Percentiles rank a stretch among this genome's conserved stretches.
These are phyloP conservation scores for Astrocystis sublimbata DNA, from an alignment of 495 filamentous ascomycete genomes.

Conservation along the genomic window DNA sequence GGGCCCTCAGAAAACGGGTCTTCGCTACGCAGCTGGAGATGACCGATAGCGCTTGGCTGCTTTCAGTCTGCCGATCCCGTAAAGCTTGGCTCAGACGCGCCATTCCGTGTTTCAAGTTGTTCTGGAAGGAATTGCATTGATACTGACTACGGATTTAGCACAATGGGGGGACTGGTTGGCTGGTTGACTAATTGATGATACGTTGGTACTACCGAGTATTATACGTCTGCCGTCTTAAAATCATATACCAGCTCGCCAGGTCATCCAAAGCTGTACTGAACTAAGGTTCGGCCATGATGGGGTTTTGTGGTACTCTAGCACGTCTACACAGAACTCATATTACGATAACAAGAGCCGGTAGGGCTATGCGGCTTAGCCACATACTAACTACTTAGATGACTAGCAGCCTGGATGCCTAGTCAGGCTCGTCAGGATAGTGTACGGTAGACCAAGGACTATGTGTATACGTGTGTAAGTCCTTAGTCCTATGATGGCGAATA, in stretches of 20 bases:
- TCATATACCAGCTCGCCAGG: not conserved
- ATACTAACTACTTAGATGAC: not conserved
- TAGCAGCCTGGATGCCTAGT: too few relatives aligned
- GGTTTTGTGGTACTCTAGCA: not conserved
- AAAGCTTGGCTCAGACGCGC: conserved; percentile 1
- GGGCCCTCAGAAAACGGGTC: not conserved
- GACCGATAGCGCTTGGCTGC: conserved; percentile 2
- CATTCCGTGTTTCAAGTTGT: conserved; percentile 14
- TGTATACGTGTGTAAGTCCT: too few relatives aligned
- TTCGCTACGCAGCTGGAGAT: conserved; percentile 8
- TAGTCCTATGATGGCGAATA: conserved; percentile 3
- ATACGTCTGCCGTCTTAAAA: not conserved
- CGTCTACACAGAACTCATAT: too few relatives aligned
- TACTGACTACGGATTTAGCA: conserved; percentile 12
- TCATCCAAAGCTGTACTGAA: not conserved
- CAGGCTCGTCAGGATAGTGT: too few relatives aligned
- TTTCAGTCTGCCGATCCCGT: not conserved
- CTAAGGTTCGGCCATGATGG: not conserved
- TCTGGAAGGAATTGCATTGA: conserved; percentile 18
- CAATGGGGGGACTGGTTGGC: too few relatives aligned
- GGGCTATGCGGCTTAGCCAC: not conserved
- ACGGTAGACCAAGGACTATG: too few relatives aligned
- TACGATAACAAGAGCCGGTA: not conserved
- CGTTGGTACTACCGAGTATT: not conserved
- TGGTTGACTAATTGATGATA: not conserved